Percentiles rank a stretch among this genome's conserved stretches.
phyloP scores from a whole-genome alignment of 169 alveolate genomes.

The Plasmodium gonderi region DNA sequence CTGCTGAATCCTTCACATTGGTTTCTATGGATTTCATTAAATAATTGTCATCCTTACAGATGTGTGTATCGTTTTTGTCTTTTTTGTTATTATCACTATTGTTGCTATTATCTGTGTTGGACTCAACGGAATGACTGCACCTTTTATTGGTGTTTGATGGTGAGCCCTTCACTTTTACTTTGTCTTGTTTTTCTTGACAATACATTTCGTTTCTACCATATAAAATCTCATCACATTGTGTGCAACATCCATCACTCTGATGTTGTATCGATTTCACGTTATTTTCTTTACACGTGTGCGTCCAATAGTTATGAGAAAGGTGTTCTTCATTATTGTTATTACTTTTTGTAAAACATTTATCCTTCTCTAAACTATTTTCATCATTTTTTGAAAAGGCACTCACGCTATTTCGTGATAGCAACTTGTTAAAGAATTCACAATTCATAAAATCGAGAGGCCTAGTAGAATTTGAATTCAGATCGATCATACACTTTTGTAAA shows the following conservation, averaged over 20 bases:
- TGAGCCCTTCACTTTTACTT: too few relatives aligned
- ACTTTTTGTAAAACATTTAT: not conserved
- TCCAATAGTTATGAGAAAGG: not conserved
- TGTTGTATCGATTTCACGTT: too few relatives aligned
- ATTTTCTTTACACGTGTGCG: not conserved
- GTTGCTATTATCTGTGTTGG: not conserved
- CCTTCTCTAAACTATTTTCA: not conserved
- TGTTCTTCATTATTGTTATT: not conserved
- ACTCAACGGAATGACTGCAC: not conserved
- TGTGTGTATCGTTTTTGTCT: not conserved
- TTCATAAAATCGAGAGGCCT: conserved; percentile 1
- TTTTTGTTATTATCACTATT: not conserved
- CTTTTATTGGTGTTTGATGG: too few relatives aligned
- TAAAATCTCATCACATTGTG: too few relatives aligned
- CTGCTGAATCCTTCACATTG: not conserved
- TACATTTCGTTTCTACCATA: too few relatives aligned
- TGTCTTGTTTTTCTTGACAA: too few relatives aligned
- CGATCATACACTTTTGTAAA: conserved; percentile 54
- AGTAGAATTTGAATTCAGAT: conserved; percentile 36
- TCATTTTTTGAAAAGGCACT: not conserved
- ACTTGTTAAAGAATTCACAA: conserved; percentile 34
- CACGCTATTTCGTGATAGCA: not conserved
- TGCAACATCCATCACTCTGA: too few relatives aligned
- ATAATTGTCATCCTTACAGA: not conserved
- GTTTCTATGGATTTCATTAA: not conserved